These are phyloP conservation scores for Heterobasidion occidentale DNA, from an alignment of 1,284 basidiomycete species.

Conservation along the genomic window DNA sequence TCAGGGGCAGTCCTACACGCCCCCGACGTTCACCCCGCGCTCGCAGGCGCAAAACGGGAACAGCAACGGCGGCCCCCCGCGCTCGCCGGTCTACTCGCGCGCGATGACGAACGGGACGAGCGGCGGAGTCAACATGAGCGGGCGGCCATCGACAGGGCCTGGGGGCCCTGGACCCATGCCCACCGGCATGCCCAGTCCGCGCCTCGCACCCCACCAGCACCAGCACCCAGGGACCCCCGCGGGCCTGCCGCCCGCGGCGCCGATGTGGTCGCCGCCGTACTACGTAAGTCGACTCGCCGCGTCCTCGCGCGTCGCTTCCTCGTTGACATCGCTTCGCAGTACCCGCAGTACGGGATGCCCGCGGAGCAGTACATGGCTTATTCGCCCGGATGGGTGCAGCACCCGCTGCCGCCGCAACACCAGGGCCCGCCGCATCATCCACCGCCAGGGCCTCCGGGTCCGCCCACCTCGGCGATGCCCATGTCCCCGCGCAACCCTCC, in stretches of 20 bases:
- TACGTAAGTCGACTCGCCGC: conserved; percentile 23
- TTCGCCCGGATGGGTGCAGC: conserved; percentile 18
- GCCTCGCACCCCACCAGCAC: conserved; percentile 50
- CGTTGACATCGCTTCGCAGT: conserved; percentile 11
- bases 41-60: conserved; percentile 26
- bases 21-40: conserved; percentile 31
- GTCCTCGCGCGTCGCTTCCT: conserved; percentile 1
- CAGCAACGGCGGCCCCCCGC: conserved; percentile 38
- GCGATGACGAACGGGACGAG: conserved; percentile 52
- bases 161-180: conserved; percentile 40
- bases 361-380: conserved; percentile 25
- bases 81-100: conserved; percentile 58
- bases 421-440: conserved; percentile 21
- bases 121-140: conserved; percentile 32
- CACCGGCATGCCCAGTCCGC: conserved; percentile 55
- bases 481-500: conserved; percentile 62
- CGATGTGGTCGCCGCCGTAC: conserved; percentile 27
- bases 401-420: conserved; percentile 30
- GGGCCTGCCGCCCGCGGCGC: conserved; percentile 23
- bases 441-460: conserved; percentile 29
- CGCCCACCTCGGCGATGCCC: conserved; percentile 34
- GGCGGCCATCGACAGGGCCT: conserved; percentile 47
- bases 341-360: conserved; percentile 23
- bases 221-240: conserved; percentile 40
- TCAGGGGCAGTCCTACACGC: conserved; percentile 34